phyloP scores from a whole-genome alignment of 2,329 filamentous ascomycete species.

The Aspergillus costaricaensis region DNA sequence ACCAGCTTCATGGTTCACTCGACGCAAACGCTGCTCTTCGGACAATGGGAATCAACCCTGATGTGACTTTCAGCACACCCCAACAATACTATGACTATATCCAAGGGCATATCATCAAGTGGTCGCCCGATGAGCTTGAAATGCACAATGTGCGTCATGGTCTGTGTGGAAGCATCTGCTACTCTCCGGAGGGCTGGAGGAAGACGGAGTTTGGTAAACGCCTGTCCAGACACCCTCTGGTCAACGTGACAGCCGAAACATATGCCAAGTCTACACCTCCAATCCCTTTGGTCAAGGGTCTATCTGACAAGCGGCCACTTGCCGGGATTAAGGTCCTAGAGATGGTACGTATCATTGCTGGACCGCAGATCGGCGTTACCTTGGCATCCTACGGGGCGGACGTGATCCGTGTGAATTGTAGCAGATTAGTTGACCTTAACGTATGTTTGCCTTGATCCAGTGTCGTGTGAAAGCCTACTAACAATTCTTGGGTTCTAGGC shows the following conservation, averaged over 20 bases:
- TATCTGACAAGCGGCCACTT: conserved; percentile 29
- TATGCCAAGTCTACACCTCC: conserved; percentile 40
- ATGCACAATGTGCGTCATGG: conserved; percentile 45
- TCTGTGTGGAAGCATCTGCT: conserved; percentile 49
- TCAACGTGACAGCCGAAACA: conserved; percentile 43
- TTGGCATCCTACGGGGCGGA: conserved; percentile 50
- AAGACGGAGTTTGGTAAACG: conserved; percentile 48
- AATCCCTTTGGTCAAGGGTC: conserved; percentile 20
- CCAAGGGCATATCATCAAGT: conserved; percentile 33
- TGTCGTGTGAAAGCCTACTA: background rate
- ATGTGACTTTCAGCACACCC: conserved; percentile 13
- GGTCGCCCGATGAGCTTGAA: conserved; percentile 46
- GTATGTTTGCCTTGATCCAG: conserved; percentile 15
- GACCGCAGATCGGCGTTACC: conserved; percentile 45
- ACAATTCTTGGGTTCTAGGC: background rate
- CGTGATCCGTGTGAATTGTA: conserved; percentile 50
- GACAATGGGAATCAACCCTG: conserved; percentile 49
- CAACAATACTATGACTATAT: conserved; percentile 28
- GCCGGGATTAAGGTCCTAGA: conserved; percentile 55
- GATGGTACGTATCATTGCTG: conserved; percentile 39
- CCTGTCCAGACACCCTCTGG: conserved; percentile 45
- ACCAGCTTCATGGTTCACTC: conserved; percentile 55
- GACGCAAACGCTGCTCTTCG: conserved; percentile 46
- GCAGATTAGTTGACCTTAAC: conserved; percentile 39
- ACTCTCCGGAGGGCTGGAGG: conserved; percentile 49